These are phyloP conservation scores for Fusarium oxysporum DNA, from an alignment of 2,329 filamentous ascomycete genomes.

Conservation along the genomic window DNA sequence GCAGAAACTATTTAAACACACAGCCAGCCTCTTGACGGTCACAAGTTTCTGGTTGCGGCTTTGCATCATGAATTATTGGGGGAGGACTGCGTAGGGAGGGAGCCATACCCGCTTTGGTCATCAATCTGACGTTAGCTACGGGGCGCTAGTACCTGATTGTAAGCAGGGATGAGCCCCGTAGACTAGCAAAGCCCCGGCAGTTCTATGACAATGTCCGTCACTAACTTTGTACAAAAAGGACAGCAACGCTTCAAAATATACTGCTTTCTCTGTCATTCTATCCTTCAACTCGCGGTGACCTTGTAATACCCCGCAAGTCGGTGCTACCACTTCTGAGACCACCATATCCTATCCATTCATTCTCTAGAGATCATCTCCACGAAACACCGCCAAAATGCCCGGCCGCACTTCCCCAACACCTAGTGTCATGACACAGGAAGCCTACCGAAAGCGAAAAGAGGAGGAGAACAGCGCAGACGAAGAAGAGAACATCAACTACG, in stretches of 20 bases:
- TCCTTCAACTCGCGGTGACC: not conserved
- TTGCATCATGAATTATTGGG: not conserved
- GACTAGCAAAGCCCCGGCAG: slow-evolving; percentile 10
- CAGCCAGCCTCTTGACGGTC: not conserved
- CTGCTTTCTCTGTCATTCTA: not conserved
- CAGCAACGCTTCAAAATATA: not conserved
- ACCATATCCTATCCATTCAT: too few relatives aligned
- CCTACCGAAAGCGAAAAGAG: slow-evolving; percentile 21
- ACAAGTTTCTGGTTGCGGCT: not conserved
- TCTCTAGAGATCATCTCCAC: too few relatives aligned
- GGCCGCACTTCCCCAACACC: slow-evolving; percentile 20
- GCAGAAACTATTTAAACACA: not conserved
- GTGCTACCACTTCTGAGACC: too few relatives aligned
- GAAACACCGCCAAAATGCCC: slow-evolving; percentile 11
- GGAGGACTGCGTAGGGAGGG: not conserved
- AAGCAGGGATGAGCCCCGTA: slow-evolving; percentile 17
- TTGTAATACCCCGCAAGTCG: not conserved
- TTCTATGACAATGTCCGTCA: slow-evolving; percentile 6
- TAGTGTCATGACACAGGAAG: slow-evolving; percentile 35
- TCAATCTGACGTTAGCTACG: slow-evolving; percentile 22
- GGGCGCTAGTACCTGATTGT: slow-evolving; percentile 16
- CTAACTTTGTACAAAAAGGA: slow-evolving; percentile 28
- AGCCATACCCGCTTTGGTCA: slow-evolving; percentile 10
- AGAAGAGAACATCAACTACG: slow-evolving; percentile 29
- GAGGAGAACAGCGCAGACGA: slow-evolving; percentile 19